Evolutionary conservation across 257 asterid species (phyloP).

Genomic region (Fraxinus anomala): DNA sequence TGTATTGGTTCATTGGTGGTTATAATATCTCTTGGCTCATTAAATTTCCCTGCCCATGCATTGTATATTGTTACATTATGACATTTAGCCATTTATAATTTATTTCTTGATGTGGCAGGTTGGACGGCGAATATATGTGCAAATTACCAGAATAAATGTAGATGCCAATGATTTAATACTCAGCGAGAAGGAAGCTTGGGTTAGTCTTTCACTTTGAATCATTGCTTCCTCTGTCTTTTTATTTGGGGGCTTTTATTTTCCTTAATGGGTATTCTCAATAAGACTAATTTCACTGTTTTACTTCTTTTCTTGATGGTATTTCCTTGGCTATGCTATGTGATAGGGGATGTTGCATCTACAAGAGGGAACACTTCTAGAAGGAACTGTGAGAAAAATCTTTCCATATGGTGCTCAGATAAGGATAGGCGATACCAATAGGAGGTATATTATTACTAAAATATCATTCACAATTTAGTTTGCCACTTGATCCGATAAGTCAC

Average conservation of each 20-base stretch:
- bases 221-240: constrained; percentile 13
- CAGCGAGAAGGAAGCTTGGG: constrained; percentile 96
- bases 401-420: constrained; percentile 94
- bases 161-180: constrained; percentile 91
- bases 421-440: constrained; percentile 84
- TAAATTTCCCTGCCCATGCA: constrained; percentile 10
- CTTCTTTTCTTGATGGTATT: constrained; percentile 19
- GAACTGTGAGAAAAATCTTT: constrained; percentile 69
- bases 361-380: constrained; percentile 82
- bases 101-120: constrained; percentile 54
- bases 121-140: constrained; percentile 70
- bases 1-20: background rate
- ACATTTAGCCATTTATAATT: background rate
- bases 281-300: background rate
- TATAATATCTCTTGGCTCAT: constrained; percentile 12
- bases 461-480: background rate
- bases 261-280: background rate
- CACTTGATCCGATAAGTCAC: background rate
- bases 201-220: constrained; percentile 40
- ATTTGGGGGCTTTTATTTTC: constrained; percentile 3
- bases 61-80: background rate
- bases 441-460: constrained; percentile 41
- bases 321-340: constrained; percentile 26
- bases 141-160: constrained; percentile 78
- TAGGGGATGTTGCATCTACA: constrained; percentile 71